Evolutionary conservation across 768 basidiomycete species (phyloP).

Genomic region (Leccinum disarticulatum): DNA sequence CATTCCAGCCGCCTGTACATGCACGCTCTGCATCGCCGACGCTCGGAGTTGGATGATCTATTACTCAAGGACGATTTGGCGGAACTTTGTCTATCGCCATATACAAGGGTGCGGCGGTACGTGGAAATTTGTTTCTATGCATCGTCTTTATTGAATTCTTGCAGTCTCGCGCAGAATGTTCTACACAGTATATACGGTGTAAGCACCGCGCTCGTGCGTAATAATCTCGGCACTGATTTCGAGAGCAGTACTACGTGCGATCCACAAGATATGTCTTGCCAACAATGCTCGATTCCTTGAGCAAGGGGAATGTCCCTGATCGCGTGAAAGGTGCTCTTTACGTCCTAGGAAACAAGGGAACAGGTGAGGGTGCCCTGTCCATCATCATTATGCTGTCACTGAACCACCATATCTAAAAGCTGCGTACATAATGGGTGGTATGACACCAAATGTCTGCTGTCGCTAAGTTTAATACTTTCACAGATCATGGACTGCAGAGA

Average conservation of each 20-base stretch:
- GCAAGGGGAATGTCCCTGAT: constrained; percentile 82
- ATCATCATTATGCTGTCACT: not conserved
- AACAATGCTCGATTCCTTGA: constrained; percentile 56
- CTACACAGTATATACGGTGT: constrained; percentile 65
- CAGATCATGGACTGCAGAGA: constrained; percentile 58
- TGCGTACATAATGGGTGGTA: constrained; percentile 68
- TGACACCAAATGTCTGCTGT: constrained; percentile 20
- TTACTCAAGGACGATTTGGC: constrained; percentile 62
- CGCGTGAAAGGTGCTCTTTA: constrained; percentile 95
- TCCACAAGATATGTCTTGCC: constrained; percentile 69
- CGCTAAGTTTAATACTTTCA: constrained; percentile 12
- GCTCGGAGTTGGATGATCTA: constrained; percentile 71
- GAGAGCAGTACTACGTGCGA: constrained; percentile 60
- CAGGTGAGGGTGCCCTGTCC: constrained; percentile 41
- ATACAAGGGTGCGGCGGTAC: constrained; percentile 75
- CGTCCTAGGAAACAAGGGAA: constrained; percentile 70
- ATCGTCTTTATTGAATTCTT: constrained; percentile 3
- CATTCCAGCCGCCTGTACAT: constrained; percentile 75
- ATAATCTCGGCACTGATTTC: constrained; percentile 20
- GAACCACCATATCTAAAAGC: constrained; percentile 37
- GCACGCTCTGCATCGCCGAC: constrained; percentile 71
- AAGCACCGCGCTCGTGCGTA: constrained; percentile 23
- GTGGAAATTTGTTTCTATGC: constrained; percentile 13
- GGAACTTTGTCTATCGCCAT: constrained; percentile 76
- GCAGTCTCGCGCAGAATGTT: constrained; percentile 67